Evolutionary conservation across 805 yeast genomes (phyloP).

Genomic region (Hermanozyma aechmeae): DNA sequence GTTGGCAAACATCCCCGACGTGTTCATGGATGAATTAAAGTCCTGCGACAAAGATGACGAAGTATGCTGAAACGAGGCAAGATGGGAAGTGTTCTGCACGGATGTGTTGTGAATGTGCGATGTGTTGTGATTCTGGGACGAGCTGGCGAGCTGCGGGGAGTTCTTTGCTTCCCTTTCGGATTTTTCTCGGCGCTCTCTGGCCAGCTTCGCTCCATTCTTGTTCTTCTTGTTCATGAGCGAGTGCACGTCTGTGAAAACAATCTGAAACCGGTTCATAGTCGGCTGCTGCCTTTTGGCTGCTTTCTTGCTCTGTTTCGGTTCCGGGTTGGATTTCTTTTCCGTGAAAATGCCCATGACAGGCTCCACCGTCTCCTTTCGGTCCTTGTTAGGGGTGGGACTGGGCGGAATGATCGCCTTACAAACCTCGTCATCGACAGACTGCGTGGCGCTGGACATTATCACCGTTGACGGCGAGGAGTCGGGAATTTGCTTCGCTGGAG

Average conservation of each 20-base stretch:
- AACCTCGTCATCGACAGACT: constrained; percentile 10
- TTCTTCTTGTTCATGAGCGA: constrained; percentile 12
- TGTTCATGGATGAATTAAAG: constrained; percentile 10
- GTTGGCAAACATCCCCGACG: constrained; percentile 20
- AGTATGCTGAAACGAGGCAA: constrained; percentile 1
- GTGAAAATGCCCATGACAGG: constrained; percentile 33
- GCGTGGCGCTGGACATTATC: constrained; percentile 23
- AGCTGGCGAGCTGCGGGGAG: not conserved
- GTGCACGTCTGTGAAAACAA: constrained; percentile 13
- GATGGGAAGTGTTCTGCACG: constrained; percentile 1
- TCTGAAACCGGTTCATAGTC: constrained; percentile 9
- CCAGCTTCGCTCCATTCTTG: constrained; percentile 4
- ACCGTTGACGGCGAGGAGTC: constrained; percentile 35
- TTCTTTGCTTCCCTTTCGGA: constrained; percentile 2
- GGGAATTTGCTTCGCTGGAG: constrained; percentile 23
- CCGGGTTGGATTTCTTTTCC: constrained; percentile 12
- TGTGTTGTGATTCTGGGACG: not conserved
- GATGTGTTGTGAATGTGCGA: not conserved
- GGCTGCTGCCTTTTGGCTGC: constrained; percentile 4
- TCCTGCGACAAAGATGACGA: constrained; percentile 7
- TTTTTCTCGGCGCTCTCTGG: not conserved
- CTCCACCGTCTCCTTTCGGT: constrained; percentile 7
- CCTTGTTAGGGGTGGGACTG: constrained; percentile 32
- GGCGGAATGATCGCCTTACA: constrained; percentile 11
- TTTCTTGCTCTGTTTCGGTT: constrained; percentile 1